These are phyloP conservation scores for Debaryomyces subglobosus DNA, from an alignment of 1,139 yeast species.

Conservation along the genomic window DNA sequence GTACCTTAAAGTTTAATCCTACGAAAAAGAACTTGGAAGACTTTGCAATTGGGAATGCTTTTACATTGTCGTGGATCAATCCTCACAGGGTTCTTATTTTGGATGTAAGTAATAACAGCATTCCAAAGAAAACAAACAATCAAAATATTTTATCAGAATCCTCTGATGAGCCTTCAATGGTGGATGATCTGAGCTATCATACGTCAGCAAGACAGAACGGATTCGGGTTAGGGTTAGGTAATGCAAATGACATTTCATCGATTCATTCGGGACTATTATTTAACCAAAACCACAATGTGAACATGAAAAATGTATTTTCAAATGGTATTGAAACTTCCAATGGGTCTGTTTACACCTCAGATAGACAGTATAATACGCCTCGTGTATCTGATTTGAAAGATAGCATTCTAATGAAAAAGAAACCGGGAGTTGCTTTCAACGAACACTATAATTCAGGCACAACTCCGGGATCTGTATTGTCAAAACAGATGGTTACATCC, in stretches of 20 bases:
- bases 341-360: constrained; percentile 27
- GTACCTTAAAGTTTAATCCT: constrained; percentile 13
- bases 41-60: constrained; percentile 36
- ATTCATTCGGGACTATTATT: constrained; percentile 41
- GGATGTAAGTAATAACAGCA: background rate
- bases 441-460: constrained; percentile 16
- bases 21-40: constrained; percentile 30
- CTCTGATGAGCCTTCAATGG: constrained; percentile 4
- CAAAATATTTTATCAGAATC: background rate
- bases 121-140: background rate
- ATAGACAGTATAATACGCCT: constrained; percentile 29
- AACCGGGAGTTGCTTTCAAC: constrained; percentile 8
- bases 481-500: constrained; percentile 35
- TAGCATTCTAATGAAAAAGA: constrained; percentile 23
- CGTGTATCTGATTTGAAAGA: constrained; percentile 52
- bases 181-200: constrained; percentile 4
- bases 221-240: constrained; percentile 47
- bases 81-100: constrained; percentile 31
- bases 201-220: constrained; percentile 13
- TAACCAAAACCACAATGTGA: constrained; percentile 5
- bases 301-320: constrained; percentile 6
- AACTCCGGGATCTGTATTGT: constrained; percentile 35
- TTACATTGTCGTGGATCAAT: constrained; percentile 37
- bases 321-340: constrained; percentile 18
- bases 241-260: constrained; percentile 44